phyloP scores from a whole-genome alignment of 345 rosid genomes.

The Lepidium didymum region DNA sequence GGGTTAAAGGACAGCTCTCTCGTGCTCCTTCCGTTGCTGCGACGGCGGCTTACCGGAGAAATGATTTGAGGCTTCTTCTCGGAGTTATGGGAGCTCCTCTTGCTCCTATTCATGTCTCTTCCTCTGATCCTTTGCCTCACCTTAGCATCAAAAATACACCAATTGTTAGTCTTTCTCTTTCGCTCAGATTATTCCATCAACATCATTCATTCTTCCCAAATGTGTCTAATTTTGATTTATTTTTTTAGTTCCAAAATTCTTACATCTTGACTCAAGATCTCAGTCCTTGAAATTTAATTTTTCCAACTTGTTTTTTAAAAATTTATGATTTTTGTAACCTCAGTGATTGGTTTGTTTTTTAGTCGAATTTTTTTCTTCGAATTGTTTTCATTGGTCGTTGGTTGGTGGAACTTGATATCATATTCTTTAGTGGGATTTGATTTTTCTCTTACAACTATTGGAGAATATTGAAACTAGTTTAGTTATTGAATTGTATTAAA shows the following conservation, averaged over 20 bases:
- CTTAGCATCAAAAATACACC: conserved; percentile 85
- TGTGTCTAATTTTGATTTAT: not conserved
- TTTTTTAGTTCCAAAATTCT: not conserved
- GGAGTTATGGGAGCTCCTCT: conserved; percentile 94
- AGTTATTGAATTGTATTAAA: not conserved
- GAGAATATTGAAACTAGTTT: not conserved
- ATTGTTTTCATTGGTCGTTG: conserved; percentile 25
- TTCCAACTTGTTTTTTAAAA: not conserved
- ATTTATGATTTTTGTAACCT: not conserved
- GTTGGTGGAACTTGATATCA: conserved; percentile 25
- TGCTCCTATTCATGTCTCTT: conserved; percentile 71
- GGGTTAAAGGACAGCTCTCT: conserved; percentile 75
- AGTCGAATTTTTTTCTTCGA: not conserved
- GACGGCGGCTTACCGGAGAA: conserved; percentile 38
- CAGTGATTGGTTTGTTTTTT: not conserved
- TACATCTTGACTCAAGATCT: conserved; percentile 2
- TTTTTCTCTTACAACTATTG: not conserved
- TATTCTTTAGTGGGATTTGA: conserved; percentile 20
- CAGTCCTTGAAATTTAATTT: not conserved
- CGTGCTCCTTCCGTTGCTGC: conserved; percentile 52
- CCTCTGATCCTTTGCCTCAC: conserved; percentile 70
- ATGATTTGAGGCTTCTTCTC: conserved; percentile 72
- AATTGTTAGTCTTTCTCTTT: conserved; percentile 46
- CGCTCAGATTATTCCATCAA: not conserved
- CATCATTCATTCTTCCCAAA: not conserved